These are phyloP conservation scores for Coniosporium tulheliwenetii DNA, from an alignment of 2,329 filamentous ascomycete species.

Conservation along the genomic window DNA sequence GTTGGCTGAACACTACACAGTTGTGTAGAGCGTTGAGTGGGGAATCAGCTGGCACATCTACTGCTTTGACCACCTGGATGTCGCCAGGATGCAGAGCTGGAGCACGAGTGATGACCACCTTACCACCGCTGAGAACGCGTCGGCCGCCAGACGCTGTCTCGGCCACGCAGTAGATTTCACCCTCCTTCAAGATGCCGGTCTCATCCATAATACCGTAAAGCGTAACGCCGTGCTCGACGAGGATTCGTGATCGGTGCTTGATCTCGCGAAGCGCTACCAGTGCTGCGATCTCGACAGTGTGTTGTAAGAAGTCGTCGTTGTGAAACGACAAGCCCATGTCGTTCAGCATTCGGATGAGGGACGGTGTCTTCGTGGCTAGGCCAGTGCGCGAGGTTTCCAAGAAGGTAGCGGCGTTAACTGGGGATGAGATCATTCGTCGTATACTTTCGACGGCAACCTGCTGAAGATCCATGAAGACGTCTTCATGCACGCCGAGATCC, in stretches of 20 bases:
- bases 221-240: conserved; percentile 53
- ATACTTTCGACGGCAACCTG: conserved; percentile 44
- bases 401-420: conserved; percentile 49
- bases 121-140: conserved; percentile 18
- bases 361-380: conserved; percentile 41
- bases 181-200: conserved; percentile 49
- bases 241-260: conserved; percentile 67
- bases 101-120: conserved; percentile 56
- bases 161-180: conserved; percentile 51
- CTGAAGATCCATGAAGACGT: conserved; percentile 52
- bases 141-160: conserved; percentile 19
- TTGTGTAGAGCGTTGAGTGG: conserved; percentile 40
- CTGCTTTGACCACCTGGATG: conserved; percentile 49
- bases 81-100: conserved; percentile 74
- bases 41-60: conserved; percentile 41
- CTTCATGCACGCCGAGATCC: conserved; percentile 46
- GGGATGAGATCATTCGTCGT: conserved; percentile 39
- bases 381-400: conserved; percentile 47
- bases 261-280: conserved; percentile 56
- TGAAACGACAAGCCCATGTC: conserved; percentile 48
- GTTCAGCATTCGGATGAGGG: conserved; percentile 44
- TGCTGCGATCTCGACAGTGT: conserved; percentile 53
- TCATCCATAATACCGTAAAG: conserved; percentile 78
- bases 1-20: conserved; percentile 62
- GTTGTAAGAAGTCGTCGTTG: conserved; percentile 52